Base-by-base conservation (phyloP, 2,329 filamentous ascomycete genomes). In the Calonectria naviculata region DNA sequence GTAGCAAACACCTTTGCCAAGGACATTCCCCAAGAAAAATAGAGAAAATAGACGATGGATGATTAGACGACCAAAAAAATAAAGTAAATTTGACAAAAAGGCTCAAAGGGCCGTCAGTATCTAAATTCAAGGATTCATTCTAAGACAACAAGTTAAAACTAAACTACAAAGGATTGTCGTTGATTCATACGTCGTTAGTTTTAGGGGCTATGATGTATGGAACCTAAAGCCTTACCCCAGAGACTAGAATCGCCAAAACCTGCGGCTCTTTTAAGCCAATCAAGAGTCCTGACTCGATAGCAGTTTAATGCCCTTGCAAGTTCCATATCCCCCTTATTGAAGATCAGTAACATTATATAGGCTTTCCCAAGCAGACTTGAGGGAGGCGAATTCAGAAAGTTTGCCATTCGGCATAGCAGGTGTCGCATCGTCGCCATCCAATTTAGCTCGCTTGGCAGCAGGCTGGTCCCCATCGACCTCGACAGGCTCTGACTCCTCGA, bases 1-100 rank as follows among this genome's bases (percentile, higher is more conserved):
- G 90, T 93, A 28, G 91, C 91, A 42, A 91, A 91, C 72, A 92
- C 90, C 0, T 93, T 93, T 82, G 91, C 90, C 17, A 91, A 91
- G 71, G 88, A 88, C 52, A 77, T 79, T 42, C 76, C 73, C 67
- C 71, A 73, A 62, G 49, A 74, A 66, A 64, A 74, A 28, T 65
- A 56, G 15, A 67, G 17, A 42, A 58, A 47, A 21, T 31, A 68
- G 24, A 52, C 17, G 9, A 36, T 65, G 28, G 28, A 44, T 12
- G 29, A 38, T 34, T 47, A 58, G 24, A 56, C 17, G 44, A 36
- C 29, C 34, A 36, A 36, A 49, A 28, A 13, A 41, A 28, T 24
- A 49, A n/a, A 64, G 52, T 8, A 24, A 28, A 24, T 28, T 44
- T 41, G 19, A 10, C 4, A 13, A 61, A 42, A 29, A 44, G 21